Evolutionary conservation across 179 eudicot genomes (phyloP), one percentile per base, ranked within the genome.

Genomic region (Pouteria campechiana): DNA sequence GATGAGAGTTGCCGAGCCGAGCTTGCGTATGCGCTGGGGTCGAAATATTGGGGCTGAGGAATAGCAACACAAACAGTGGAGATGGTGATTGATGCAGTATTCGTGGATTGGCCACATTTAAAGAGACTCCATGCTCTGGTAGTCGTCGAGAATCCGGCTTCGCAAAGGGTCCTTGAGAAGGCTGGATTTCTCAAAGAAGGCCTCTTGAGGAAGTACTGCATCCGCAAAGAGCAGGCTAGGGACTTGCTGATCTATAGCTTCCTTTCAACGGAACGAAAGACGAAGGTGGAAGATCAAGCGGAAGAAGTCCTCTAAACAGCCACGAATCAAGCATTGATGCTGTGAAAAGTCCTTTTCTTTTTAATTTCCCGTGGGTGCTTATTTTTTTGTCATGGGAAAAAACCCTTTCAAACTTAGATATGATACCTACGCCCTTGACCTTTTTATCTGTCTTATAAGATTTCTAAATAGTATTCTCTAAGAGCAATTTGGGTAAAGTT

Each of bases 11-110:
- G 58, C 18, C 58, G 68, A 18, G 77, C 34, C 3, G 71, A 67
- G 34, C 14, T 75, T 5, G 81, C 74, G 12, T 70, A 75, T 25
- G 63, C 42, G 11, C 21, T 75, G 32, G 69, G 50, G 0, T 64
- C 77, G 8, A 57, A 49, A 25, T 64, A 60, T 17, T 67, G 81
- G 77, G 74, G 74, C 2, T 67, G 47, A 44, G 77, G 81, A 23
- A 57, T 70, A 1, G 72, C 53, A 5, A 58, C 77, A 1, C 41
- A n/a, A 52, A 72, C 69, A 0, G 74, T 60, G 29, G 47, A 46
- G 25, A 58, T 55, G 60, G 76, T 57, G 17, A 59, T 54, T 7
- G 16, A 37, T 9, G 13, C 34, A 1, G 50, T 60, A 1, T 70
- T 70, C 7, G 28, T 16, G 0, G 58, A 70, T 50, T 70, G 68